Conservation (phyloP, 768 basidiomycete species). For the Sporobolomyces phaffii region DNA sequence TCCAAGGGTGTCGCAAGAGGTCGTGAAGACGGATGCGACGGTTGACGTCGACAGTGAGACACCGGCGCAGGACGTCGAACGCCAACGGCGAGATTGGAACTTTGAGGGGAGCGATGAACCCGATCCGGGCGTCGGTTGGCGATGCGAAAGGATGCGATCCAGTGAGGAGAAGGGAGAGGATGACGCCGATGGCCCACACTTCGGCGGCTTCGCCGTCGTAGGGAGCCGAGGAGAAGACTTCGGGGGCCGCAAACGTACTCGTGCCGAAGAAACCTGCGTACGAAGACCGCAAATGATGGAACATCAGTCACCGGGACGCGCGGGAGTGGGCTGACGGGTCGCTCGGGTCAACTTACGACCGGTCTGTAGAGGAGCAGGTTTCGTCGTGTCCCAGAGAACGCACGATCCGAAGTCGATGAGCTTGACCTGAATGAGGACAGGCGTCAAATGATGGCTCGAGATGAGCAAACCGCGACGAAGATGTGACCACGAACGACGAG, state of each 20-base stretch:
- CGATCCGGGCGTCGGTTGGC: conserved; percentile 8
- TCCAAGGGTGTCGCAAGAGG: conserved; percentile 11
- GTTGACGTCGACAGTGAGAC: background rate
- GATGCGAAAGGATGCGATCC: conserved; percentile 46
- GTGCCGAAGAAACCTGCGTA: conserved; percentile 42
- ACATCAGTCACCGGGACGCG: background rate
- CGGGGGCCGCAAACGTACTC: conserved; percentile 39
- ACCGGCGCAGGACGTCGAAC: background rate
- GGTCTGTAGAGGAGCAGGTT: conserved; percentile 53
- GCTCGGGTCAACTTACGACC: conserved; percentile 28
- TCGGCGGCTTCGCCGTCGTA: conserved; percentile 48
- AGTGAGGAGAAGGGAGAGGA: conserved; percentile 48
- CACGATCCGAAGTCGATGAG: conserved; percentile 92
- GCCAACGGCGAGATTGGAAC: background rate
- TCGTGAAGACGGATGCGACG: conserved; percentile 15
- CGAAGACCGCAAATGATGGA: no score
- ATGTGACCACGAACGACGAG: no score
- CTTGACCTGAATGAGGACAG: conserved; percentile 56
- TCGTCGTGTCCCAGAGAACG: conserved; percentile 59
- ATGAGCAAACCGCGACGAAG: no score
- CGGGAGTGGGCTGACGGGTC: no score
- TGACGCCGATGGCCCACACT: conserved; percentile 50
- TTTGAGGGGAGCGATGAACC: background rate
- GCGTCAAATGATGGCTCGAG: no score
- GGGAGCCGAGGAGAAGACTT: conserved; percentile 45